phyloP scores from a whole-genome alignment of 768 basidiomycete genomes.

The Mycena haematopus region DNA sequence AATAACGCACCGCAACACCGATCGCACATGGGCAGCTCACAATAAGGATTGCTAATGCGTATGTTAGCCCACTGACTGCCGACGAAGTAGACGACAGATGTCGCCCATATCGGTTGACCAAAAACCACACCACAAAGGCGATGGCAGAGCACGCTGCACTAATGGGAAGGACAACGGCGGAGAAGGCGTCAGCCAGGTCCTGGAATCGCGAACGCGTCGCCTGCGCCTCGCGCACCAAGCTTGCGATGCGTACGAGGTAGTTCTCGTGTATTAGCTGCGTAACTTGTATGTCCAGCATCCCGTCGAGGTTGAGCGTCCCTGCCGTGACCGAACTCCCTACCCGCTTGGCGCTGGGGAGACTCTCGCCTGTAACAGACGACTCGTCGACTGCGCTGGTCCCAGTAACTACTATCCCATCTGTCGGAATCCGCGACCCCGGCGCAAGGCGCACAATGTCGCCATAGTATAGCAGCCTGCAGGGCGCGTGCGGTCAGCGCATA shows the following conservation, averaged over 20 bases:
- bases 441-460: constrained; percentile 44
- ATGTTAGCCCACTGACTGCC: constrained; percentile 49
- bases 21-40: constrained; percentile 61
- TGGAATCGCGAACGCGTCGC: constrained; percentile 46
- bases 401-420: constrained; percentile 44
- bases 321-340: constrained; percentile 42
- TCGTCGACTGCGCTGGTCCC: constrained; percentile 49
- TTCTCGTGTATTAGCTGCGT: constrained; percentile 46
- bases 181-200: constrained; percentile 56
- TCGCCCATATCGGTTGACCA: constrained; percentile 39
- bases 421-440: constrained; percentile 43
- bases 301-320: constrained; percentile 45
- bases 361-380: constrained; percentile 51
- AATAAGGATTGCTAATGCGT: constrained; percentile 57
- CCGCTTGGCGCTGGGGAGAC: constrained; percentile 43
- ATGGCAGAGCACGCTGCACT: constrained; percentile 49
- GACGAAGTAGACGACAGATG: constrained; percentile 35
- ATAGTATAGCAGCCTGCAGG: constrained; percentile 40
- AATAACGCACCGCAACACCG: constrained; percentile 42
- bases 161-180: constrained; percentile 55
- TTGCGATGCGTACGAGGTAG: constrained; percentile 45
- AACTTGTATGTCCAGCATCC: constrained; percentile 42
- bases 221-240: constrained; percentile 44
- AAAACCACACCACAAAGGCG: constrained; percentile 46
- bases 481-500: constrained; percentile 1